A percentile compares a stretch with the other conserved stretches of the same genome.
phyloP scores from a whole-genome alignment of 2,329 filamentous ascomycete species.

The Fusarium siculi region DNA sequence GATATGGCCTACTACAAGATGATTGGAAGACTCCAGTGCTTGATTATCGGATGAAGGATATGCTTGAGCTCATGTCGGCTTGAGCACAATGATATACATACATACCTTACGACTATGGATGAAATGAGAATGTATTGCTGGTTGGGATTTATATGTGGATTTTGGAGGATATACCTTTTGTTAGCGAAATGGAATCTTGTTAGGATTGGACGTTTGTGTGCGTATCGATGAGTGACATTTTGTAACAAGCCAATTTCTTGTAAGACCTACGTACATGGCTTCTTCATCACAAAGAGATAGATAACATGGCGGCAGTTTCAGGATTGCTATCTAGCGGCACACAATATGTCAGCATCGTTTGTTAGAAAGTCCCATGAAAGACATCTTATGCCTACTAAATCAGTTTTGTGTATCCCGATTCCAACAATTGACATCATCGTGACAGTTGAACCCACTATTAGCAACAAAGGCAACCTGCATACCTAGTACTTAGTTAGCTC shows the following conservation, averaged over 20 bases:
- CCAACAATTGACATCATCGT: background rate
- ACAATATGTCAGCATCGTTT: background rate
- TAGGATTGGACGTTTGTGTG: background rate
- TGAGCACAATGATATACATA: conserved; percentile 2
- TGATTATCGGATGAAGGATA: conserved; percentile 71
- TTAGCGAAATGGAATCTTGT: background rate
- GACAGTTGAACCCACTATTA: background rate
- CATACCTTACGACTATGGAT: conserved; percentile 8
- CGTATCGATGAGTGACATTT: background rate
- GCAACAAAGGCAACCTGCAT: background rate
- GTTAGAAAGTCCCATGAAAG: background rate
- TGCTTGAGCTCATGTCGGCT: conserved; percentile 62
- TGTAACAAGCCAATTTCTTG: background rate
- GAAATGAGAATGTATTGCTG: conserved; percentile 6
- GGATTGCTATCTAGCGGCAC: background rate
- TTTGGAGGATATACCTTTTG: conserved; percentile 31
- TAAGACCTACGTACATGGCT: background rate
- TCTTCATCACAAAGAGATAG: too few relatives aligned
- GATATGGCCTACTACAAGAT: conserved; percentile 70
- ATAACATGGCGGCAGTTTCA: background rate
- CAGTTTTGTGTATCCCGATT: background rate
- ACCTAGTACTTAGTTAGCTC: background rate
- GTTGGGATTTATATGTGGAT: background rate
- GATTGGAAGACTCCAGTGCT: conserved; percentile 72
- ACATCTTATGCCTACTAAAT: background rate